Base-by-base conservation (phyloP, 208 protist species). In the Crithidia fasciculata region DNA sequence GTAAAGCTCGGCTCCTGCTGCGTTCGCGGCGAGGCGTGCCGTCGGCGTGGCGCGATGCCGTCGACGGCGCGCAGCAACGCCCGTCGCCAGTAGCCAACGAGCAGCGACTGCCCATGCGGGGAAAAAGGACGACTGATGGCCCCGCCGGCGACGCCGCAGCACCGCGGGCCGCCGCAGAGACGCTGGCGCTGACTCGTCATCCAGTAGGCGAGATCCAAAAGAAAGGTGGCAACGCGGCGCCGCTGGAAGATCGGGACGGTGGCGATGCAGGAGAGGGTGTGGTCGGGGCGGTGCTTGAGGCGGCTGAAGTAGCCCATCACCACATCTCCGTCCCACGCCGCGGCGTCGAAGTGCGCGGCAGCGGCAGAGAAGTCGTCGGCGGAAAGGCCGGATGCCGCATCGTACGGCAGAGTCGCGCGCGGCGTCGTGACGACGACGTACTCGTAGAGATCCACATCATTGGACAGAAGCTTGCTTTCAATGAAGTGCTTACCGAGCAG, bases 381-480 rank as follows among this genome's bases (percentile, higher is more conserved):
- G 19, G 71, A 73, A 36, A 72, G 8, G 40, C 52, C 64, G 13
- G 4, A 6, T 8, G 5, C 62, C 2, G 15, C 47, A 40, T 36
- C 57, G 66, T 77, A 88, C 6, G 86, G 88, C 19, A 91, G 66
- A 12, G 78, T 74, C 2, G 64, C 76, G 8, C 85, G 83, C 0
- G 83, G 85, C 2, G 82, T 58, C 40, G 88, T 91, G 39, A 88
- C 82, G 43, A 93, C 78, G 39, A 91, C 87, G 55, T 88, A 91
- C 76, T 93, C 88, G 73, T 90, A 91, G 10, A 93, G 64, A 49
- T 93, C 88, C n/a, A 93, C 88, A 66, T 93, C 88, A 45, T 83
- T 93, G 18, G 44, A 50, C 4, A 93, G 69, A 19, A 89, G 55
- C 57, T 93, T 93, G 66, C 88, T 93, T 74, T 93, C 88, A 49